Evolutionary conservation across 441 rosid species (phyloP).

Genomic region (Bruguiera hainesii): DNA sequence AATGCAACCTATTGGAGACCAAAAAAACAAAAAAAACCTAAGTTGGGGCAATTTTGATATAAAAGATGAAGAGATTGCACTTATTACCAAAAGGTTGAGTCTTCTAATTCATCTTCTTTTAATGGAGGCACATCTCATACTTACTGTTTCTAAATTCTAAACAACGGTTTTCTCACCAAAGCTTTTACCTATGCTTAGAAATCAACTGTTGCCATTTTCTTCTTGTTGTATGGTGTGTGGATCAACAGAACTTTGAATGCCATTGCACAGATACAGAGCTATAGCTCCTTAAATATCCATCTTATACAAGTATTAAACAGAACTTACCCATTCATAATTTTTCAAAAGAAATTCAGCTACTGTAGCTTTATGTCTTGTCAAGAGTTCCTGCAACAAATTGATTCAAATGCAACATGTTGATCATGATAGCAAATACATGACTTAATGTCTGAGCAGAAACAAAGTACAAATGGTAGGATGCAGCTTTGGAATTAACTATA

Average conservation of each 20-base stretch:
- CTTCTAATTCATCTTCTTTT: conserved; percentile 3
- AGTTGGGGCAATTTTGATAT: background rate
- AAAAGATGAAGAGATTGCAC: background rate
- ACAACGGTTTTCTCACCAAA: background rate
- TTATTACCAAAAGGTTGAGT: background rate
- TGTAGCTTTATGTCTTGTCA: conserved; percentile 96
- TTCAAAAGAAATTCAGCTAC: conserved; percentile 90
- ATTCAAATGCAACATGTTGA: conserved; percentile 15
- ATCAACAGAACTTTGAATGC: background rate
- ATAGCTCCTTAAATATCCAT: background rate
- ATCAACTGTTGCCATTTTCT: background rate
- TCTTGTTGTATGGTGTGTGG: background rate
- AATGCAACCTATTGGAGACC: too few species aligned
- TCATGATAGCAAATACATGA: background rate
- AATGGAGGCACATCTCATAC: background rate
- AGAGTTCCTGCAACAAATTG: conserved; percentile 59
- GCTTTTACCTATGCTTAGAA: background rate
- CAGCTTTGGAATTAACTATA: background rate
- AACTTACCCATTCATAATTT: conserved; percentile 94
- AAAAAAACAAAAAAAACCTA: background rate
- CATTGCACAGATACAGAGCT: background rate
- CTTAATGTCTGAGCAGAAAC: background rate
- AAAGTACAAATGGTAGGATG: background rate
- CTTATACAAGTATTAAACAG: conserved; percentile 5
- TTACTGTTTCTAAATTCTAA: too few species aligned